Evolutionary conservation across 1,284 basidiomycete genomes (phyloP).

Genomic region (Coriolopsis trogii): DNA sequence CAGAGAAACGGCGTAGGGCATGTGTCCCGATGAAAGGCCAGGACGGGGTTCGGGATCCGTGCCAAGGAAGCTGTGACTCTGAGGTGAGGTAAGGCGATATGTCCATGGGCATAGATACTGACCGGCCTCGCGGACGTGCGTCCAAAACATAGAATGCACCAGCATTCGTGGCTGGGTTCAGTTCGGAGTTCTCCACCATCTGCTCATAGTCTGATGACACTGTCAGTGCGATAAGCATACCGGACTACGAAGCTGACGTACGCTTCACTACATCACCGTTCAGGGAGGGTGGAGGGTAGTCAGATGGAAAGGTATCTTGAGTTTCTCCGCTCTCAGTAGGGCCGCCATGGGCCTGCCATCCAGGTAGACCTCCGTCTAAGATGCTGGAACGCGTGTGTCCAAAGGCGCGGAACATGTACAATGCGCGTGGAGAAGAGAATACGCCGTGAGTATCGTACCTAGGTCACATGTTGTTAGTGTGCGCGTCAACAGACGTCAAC

Average conservation of each 20-base stretch:
- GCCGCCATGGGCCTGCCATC: constrained; percentile 78
- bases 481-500: neutral
- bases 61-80: constrained; percentile 66
- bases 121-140: constrained; percentile 82
- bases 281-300: constrained; percentile 60
- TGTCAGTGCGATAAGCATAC: constrained; percentile 1
- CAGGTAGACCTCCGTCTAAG: constrained; percentile 87
- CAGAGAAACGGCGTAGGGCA: constrained; percentile 84
- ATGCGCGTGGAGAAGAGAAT: constrained; percentile 88
- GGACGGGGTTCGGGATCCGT: constrained; percentile 88
- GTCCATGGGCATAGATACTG: constrained; percentile 29
- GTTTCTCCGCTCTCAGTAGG: constrained; percentile 57
- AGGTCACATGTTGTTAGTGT: constrained; percentile 14
- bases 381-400: constrained; percentile 86
- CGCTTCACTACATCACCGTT: constrained; percentile 60
- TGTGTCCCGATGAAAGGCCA: constrained; percentile 89
- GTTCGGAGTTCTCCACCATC: constrained; percentile 73
- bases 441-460: constrained; percentile 89
- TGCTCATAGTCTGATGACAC: constrained; percentile 77
- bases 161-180: constrained; percentile 46
- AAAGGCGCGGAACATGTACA: constrained; percentile 92
- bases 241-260: constrained; percentile 48
- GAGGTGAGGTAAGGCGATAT: neutral
- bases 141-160: constrained; percentile 81
- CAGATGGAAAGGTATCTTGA: constrained; percentile 29